phyloP scores from a whole-genome alignment of 1,284 basidiomycete species.

The Amylostereum areolatum region DNA sequence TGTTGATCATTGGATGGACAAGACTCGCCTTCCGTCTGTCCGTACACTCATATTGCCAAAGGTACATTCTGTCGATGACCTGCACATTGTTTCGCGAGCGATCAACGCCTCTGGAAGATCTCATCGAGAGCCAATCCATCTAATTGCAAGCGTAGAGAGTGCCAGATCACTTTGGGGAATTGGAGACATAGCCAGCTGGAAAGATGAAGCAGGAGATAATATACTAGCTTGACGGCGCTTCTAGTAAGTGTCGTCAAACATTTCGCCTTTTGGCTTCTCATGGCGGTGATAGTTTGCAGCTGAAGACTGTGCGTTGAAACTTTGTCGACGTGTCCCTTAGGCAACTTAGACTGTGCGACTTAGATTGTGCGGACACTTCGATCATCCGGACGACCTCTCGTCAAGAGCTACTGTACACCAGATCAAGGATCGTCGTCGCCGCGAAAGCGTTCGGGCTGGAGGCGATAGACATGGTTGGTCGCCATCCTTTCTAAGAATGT shows the following conservation, averaged over 20 bases:
- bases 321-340: conserved; percentile 1
- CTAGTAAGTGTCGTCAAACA: conserved; percentile 34
- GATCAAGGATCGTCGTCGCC: conserved; percentile 79
- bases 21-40: conserved; percentile 32
- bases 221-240: conserved; percentile 51
- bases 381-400: conserved; percentile 76
- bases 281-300: conserved; percentile 66
- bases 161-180: conserved; percentile 60
- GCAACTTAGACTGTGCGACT: neutral
- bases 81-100: conserved; percentile 53
- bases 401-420: conserved; percentile 76
- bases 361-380: conserved; percentile 82
- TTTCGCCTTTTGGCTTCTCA: neutral
- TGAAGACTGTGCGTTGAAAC: conserved; percentile 68
- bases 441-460: conserved; percentile 83
- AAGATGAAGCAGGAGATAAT: conserved; percentile 31
- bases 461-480: conserved; percentile 81
- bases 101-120: conserved; percentile 28
- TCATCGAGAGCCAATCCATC: conserved; percentile 36
- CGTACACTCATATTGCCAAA: conserved; percentile 74
- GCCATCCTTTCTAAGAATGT: neutral
- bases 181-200: conserved; percentile 62
- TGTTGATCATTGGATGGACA: too few relatives aligned
- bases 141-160: conserved; percentile 80
- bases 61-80: conserved; percentile 61